Percentiles rank a stretch among this genome's conserved stretches.
Evolutionary conservation across 1,284 basidiomycete species (phyloP).

Genomic region (Cutaneotrichosporon mucoides): DNA sequence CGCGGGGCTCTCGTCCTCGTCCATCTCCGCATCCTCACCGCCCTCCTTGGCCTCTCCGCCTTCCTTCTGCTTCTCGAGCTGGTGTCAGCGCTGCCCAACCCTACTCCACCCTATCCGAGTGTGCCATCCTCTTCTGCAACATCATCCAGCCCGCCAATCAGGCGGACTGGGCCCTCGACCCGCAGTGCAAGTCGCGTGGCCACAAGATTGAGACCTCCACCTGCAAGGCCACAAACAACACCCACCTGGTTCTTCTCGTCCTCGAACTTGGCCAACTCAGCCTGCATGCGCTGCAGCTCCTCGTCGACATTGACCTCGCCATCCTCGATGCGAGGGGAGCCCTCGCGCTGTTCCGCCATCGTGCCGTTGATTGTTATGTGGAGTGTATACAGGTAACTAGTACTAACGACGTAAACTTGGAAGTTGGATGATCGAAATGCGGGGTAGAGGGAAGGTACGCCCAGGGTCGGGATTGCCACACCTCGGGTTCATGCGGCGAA

Average conservation of each 20-base stretch:
- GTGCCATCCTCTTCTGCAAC: no score
- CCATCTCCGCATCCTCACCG: slow-evolving; percentile 58
- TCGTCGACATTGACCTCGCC: slow-evolving; percentile 45
- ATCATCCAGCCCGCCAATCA: no score
- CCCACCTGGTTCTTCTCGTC: slow-evolving; percentile 67
- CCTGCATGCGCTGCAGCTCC: slow-evolving; percentile 71
- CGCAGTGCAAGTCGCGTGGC: neutral
- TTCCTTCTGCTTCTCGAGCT: slow-evolving; percentile 18
- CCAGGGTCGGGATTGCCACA: no score
- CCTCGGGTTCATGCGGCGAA: no score
- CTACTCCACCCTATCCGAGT: no score
- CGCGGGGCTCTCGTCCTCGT: slow-evolving; percentile 54
- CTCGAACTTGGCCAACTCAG: slow-evolving; percentile 81
- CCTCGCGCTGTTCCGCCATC: slow-evolving; percentile 41
- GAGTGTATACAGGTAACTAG: neutral
- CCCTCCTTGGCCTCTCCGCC: slow-evolving; percentile 13
- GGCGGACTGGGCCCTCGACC: no score
- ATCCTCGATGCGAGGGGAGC: slow-evolving; percentile 30
- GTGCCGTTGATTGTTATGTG: slow-evolving; percentile 7
- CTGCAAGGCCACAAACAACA: neutral
- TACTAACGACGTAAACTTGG: no score
- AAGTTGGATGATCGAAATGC: neutral
- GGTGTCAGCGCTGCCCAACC: neutral
- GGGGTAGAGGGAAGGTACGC: no score
- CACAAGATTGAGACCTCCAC: neutral